phyloP scores from a whole-genome alignment of 2,329 filamentous ascomycete genomes.

The Cordyceps tenuipes region DNA sequence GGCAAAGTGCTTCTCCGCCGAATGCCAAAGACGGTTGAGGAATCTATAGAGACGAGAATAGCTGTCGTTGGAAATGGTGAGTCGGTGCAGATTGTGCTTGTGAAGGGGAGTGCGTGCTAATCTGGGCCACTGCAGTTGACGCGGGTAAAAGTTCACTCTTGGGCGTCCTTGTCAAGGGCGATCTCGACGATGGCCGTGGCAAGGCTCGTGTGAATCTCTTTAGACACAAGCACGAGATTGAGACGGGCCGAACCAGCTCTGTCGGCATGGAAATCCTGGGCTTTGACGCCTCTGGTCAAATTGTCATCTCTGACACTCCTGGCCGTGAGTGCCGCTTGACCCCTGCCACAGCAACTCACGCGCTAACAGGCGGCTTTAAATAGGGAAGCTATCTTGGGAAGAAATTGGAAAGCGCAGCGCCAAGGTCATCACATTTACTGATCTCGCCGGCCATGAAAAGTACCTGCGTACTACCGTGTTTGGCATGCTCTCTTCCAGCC shows the following conservation, averaged over 20 bases:
- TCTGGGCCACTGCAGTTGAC: constrained; percentile 54
- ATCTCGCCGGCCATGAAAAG: constrained; percentile 89
- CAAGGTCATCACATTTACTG: constrained; percentile 95
- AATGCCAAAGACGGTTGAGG: constrained; percentile 64
- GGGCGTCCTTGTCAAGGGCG: constrained; percentile 90
- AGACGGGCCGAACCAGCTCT: constrained; percentile 88
- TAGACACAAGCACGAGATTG: constrained; percentile 95
- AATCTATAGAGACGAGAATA: constrained; percentile 91
- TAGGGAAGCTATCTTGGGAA: constrained; percentile 76
- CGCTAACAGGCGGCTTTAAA: background rate
- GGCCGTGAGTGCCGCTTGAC: constrained; percentile 53
- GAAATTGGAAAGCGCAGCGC: constrained; percentile 92
- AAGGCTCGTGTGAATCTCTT: constrained; percentile 94
- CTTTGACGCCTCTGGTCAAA: constrained; percentile 78
- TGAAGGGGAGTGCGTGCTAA: constrained; percentile 13
- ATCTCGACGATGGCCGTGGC: constrained; percentile 87
- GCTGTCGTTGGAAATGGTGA: constrained; percentile 89
- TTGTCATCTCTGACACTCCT: constrained; percentile 72
- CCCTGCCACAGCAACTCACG: no score
- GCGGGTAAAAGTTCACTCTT: constrained; percentile 95
- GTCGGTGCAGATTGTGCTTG: constrained; percentile 5
- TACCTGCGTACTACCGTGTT: constrained; percentile 96
- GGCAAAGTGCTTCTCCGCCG: constrained; percentile 84
- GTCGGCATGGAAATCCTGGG: constrained; percentile 99
- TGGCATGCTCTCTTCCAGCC: constrained; percentile 85